A percentile compares a stretch with the other conserved stretches of the same genome.
phyloP scores from a whole-genome alignment of 306 rosid species.

The Sophora flavescens region DNA sequence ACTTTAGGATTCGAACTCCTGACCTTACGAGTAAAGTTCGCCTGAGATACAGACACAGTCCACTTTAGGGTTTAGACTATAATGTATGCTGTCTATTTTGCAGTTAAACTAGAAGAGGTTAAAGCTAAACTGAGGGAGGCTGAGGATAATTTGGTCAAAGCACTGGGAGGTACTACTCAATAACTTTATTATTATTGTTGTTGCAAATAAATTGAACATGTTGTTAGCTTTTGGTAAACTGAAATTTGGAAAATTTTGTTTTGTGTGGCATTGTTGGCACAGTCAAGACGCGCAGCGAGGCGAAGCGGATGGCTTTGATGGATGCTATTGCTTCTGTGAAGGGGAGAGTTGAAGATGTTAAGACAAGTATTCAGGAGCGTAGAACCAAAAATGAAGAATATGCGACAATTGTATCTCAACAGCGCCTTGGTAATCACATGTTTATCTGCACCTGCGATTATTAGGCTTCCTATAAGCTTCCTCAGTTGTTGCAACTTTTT shows the following conservation, averaged over 20 bases:
- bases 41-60: too few species aligned
- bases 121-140: conserved; percentile 66
- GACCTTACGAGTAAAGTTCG: too few species aligned
- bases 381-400: conserved; percentile 58
- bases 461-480: too few species aligned
- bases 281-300: conserved; percentile 82
- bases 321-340: conserved; percentile 63
- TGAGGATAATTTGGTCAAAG: conserved; percentile 76
- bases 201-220: not conserved
- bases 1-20: too few species aligned
- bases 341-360: conserved; percentile 59
- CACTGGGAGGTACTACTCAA: conserved; percentile 60
- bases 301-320: conserved; percentile 65
- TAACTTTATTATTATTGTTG: not conserved
- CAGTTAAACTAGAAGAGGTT: conserved; percentile 58
- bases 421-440: conserved; percentile 57
- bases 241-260: not conserved
- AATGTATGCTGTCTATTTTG: not conserved
- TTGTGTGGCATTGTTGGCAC: not conserved
- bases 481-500: not conserved
- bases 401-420: conserved; percentile 57
- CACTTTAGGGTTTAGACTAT: conserved; percentile 10
- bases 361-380: conserved; percentile 51
- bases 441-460: conserved; percentile 14
- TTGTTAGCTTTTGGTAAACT: not conserved